A percentile compares a stretch with the other conserved stretches of the same genome.
Conservation (phyloP, 164 flowering plant species). For the Umbilicus rupestris region DNA sequence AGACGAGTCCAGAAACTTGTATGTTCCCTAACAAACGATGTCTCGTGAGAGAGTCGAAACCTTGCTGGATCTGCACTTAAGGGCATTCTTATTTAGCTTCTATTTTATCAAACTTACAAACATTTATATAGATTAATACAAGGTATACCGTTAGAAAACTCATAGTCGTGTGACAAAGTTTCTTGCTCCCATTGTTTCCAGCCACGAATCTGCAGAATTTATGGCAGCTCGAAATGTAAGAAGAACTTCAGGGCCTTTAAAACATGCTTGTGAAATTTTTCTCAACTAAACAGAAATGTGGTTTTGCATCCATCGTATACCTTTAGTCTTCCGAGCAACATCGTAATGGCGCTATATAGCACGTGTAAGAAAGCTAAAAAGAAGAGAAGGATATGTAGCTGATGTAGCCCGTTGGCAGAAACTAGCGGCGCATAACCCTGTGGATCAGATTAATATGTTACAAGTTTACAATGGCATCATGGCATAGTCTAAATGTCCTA, state of each 20-base stretch:
- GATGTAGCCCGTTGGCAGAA: slow-evolving; percentile 65
- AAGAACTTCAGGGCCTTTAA: not conserved
- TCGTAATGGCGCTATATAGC: slow-evolving; percentile 54
- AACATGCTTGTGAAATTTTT: not conserved
- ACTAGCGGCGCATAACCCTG: slow-evolving; percentile 70
- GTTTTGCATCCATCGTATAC: slow-evolving; percentile 33
- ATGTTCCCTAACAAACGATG: slow-evolving; percentile 89
- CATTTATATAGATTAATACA: not conserved
- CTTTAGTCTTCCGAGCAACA: slow-evolving; percentile 90
- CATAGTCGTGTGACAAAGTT: slow-evolving; percentile 51
- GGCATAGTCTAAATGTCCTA: slow-evolving; percentile 22
- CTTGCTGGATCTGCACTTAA: slow-evolving; percentile 74
- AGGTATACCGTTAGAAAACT: slow-evolving; percentile 67
- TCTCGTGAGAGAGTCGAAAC: slow-evolving; percentile 92
- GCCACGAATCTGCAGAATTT: slow-evolving; percentile 61
- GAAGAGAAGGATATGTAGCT: slow-evolving; percentile 91
- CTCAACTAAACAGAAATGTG: not conserved
- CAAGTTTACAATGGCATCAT: slow-evolving; percentile 29
- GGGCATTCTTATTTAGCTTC: slow-evolving; percentile 7
- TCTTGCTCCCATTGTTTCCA: slow-evolving; percentile 95
- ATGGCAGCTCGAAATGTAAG: not conserved
- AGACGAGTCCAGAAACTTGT: slow-evolving; percentile 62
- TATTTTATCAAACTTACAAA: not conserved
- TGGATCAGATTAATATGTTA: not conserved
- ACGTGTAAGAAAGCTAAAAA: slow-evolving; percentile 88